These are phyloP conservation scores for Parathielavia appendiculata DNA, from an alignment of 495 filamentous ascomycete species.

Conservation along the genomic window DNA sequence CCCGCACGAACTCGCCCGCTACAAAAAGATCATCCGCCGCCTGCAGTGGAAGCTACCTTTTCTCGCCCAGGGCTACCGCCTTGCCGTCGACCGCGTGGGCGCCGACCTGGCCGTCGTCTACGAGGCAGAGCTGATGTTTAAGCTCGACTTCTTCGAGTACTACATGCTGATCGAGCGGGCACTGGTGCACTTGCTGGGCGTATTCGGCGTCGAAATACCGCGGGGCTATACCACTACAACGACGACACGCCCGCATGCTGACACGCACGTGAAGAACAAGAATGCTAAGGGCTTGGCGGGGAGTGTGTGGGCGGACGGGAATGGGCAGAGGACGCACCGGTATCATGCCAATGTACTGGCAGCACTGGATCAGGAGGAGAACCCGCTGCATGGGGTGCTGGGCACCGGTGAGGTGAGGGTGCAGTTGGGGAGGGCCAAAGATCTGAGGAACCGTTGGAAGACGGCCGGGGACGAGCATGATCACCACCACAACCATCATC, in stretches of 20 bases:
- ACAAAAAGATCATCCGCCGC: conserved; percentile 52
- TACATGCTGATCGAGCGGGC: conserved; percentile 62
- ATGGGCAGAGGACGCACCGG: conserved; percentile 33
- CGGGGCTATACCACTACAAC: conserved; percentile 1
- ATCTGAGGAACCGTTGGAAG: conserved; percentile 64
- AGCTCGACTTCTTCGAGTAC: conserved; percentile 66
- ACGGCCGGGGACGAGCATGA: conserved; percentile 45
- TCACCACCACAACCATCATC: background rate
- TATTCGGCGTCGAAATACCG: conserved; percentile 50
- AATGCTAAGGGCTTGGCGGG: background rate
- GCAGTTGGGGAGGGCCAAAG: conserved; percentile 56
- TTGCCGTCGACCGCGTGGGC: conserved; percentile 36
- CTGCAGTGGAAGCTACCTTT: conserved; percentile 58
- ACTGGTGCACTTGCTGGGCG: conserved; percentile 54
- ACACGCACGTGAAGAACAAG: background rate
- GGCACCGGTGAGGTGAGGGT: conserved; percentile 43
- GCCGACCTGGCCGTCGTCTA: conserved; percentile 18
- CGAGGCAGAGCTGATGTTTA: conserved; percentile 59
- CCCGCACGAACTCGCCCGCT: conserved; percentile 47
- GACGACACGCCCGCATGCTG: background rate
- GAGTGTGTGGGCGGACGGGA: background rate
- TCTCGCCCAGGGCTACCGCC: conserved; percentile 48
- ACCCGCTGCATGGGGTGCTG: conserved; percentile 49
- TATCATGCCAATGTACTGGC: conserved; percentile 63
- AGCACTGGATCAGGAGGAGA: conserved; percentile 45